phyloP scores from a whole-genome alignment of 2,329 filamentous ascomycete species.

The Trichoderma citrinoviride region DNA sequence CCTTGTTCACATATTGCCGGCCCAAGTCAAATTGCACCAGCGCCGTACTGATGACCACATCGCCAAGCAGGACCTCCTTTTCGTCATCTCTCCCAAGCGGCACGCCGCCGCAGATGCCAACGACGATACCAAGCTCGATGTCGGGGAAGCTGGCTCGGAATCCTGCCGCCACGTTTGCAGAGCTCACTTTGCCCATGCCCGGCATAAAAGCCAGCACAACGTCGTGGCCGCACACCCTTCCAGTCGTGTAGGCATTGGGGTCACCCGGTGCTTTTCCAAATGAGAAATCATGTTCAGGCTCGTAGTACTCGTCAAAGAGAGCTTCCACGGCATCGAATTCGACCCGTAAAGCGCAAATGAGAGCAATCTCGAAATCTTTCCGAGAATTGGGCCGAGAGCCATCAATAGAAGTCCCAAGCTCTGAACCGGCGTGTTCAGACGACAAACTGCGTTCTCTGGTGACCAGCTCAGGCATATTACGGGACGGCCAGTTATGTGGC shows the following conservation, averaged over 20 bases:
- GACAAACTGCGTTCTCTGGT: background rate
- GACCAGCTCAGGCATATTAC: background rate
- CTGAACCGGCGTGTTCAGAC: background rate
- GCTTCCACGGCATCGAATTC: slow-evolving; percentile 26
- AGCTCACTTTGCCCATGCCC: slow-evolving; percentile 26
- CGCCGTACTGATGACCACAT: slow-evolving; percentile 30
- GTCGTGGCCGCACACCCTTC: slow-evolving; percentile 24
- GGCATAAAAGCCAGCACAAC: slow-evolving; percentile 29
- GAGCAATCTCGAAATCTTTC: slow-evolving; percentile 24
- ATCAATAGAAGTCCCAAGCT: background rate
- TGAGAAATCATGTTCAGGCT: slow-evolving; percentile 14
- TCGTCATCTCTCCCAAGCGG: slow-evolving; percentile 20
- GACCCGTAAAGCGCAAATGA: slow-evolving; percentile 26
- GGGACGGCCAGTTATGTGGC: background rate
- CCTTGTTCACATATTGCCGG: slow-evolving; percentile 25
- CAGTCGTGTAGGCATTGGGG: slow-evolving; percentile 31
- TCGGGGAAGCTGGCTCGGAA: slow-evolving; percentile 24
- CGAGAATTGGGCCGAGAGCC: background rate
- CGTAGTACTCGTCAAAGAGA: slow-evolving; percentile 26
- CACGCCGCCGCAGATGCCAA: slow-evolving; percentile 27
- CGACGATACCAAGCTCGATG: slow-evolving; percentile 24
- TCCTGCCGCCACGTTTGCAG: slow-evolving; percentile 13
- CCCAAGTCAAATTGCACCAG: slow-evolving; percentile 35
- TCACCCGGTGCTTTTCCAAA: slow-evolving; percentile 32
- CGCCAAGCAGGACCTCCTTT: slow-evolving; percentile 28